phyloP scores from a whole-genome alignment of 345 rosid genomes.

The Carallia brachiata region DNA sequence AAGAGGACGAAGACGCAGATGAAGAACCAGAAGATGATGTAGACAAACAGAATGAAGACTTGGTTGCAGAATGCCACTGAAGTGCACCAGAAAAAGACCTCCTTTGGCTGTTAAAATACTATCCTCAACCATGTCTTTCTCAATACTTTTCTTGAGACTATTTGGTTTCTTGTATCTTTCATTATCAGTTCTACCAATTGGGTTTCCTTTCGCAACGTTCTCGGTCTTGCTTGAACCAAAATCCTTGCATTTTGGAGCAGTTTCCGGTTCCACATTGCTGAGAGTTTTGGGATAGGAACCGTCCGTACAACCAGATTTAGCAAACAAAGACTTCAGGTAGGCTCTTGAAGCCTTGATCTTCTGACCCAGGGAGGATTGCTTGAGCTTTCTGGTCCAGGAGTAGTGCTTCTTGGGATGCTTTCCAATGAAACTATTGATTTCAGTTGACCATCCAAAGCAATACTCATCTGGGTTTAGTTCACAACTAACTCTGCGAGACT shows the following conservation, averaged over 20 bases:
- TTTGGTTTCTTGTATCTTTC: slow-evolving; percentile 24
- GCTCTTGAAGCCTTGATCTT: slow-evolving; percentile 73
- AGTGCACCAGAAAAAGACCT: slow-evolving; percentile 85
- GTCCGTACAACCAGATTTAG: slow-evolving; percentile 55
- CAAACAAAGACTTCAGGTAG: slow-evolving; percentile 59
- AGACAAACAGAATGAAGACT: slow-evolving; percentile 42
- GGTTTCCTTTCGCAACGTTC: slow-evolving; percentile 40
- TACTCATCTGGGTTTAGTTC: slow-evolving; percentile 54
- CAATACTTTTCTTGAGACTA: slow-evolving; percentile 31
- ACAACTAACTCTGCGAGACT: slow-evolving; percentile 56
- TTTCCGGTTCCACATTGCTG: slow-evolving; percentile 28
- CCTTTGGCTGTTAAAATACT: slow-evolving; percentile 41
- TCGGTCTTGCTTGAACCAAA: slow-evolving; percentile 24
- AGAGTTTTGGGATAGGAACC: slow-evolving; percentile 42
- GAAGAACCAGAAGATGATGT: slow-evolving; percentile 45
- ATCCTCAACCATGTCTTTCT: slow-evolving; percentile 35
- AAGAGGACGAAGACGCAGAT: slow-evolving; percentile 59
- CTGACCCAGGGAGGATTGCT: slow-evolving; percentile 48
- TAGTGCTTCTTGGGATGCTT: slow-evolving; percentile 29
- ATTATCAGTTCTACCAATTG: slow-evolving; percentile 24
- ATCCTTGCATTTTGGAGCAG: slow-evolving; percentile 21
- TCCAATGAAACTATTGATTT: slow-evolving; percentile 42
- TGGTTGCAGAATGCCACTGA: slow-evolving; percentile 50
- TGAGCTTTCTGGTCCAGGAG: slow-evolving; percentile 51
- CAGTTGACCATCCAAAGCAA: slow-evolving; percentile 60